Base-by-base conservation (phyloP, 2,329 filamentous ascomycete species). In the Atkinsonella texensis region DNA sequence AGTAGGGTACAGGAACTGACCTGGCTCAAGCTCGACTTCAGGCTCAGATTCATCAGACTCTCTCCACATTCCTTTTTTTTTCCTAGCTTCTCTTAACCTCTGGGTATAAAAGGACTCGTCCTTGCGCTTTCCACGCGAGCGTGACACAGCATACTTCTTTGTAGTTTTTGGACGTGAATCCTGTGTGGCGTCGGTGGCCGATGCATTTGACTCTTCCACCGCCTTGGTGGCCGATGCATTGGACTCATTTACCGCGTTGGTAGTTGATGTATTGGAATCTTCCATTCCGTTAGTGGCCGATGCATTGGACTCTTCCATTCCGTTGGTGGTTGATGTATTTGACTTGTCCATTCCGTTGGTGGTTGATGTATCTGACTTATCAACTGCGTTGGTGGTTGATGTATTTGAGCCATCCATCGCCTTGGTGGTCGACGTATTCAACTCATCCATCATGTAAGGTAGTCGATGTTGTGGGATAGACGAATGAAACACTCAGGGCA, bases 1-100 rank as follows among this genome's bases (percentile, higher is more conserved):
- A 6, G 31, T 11, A 49, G 31, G 28, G 4, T 43, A 38, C 18
- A 52, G 10, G 32, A 43, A 58, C 48, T 10, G 18, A 58, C 57
- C 61, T 56, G 54, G 57, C 52, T 58, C 58, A 44, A 56, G 11
- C 17, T 56, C 59, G n/a, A 57, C 54, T n/a, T 60, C 58, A 42
- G 59, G 52, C 48, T 58, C 56, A 10, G 52, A 57, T 39, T 58
- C 57, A 48, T 60, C 60, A 47, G 58, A 62, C 1, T 56, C 59
- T 48, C 43, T 55, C 23, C 53, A 55, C 49, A 56, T 41, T 5
- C 56, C 58, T 39, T 55, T 56, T 9, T 51, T 53, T 47, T 53
- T 55, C 46, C 55, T 56, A 45, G 8, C 54, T 50, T 57, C 50
- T 51, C 55, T 52, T 11, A 57, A 55, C 32, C 32, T 57, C 9